Base-by-base conservation (phyloP, 2,329 filamentous ascomycete genomes). In the Talaromyces sp. region DNA sequence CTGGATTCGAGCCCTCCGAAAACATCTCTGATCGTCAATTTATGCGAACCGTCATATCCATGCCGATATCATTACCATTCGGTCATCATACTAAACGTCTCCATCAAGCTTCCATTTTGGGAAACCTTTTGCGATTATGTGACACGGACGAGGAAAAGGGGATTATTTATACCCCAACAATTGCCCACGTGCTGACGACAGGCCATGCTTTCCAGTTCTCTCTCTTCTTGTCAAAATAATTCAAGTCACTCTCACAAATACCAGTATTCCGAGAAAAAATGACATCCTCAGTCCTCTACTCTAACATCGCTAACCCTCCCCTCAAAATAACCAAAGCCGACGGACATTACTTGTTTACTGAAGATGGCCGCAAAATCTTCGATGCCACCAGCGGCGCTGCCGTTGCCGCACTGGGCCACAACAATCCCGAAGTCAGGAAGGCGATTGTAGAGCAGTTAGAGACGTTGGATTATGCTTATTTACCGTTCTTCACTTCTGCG, bases 361-460 rank as follows among this genome's bases (percentile, higher is more conserved):
- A 76, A 59, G 78, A 80, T 68, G 87, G 87, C 6, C 52, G 31
- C 2, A 79, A 83, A 39, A 93, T 49, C 82, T 92, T 56, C 11
- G 90, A 94, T 73, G 88, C 86, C 2, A 89, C 87, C 50, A 85
- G 87, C 39, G 91, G 91, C 11, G 88, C 90, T 2, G 89, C 88
- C 27, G 90, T 92, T 1, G 82, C 87, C n/a, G 88, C 86, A 71
- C 79, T 93, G 7, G 91, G 91, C 4, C 87, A 91, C 70, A 86
- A 85, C 39, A 84, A 88, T 60, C 69, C 79, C 37, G 82, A 87
- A 41, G 85, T 93, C 5, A 80, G 82, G 22, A 78, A 83, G 2
- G 90, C 88, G 1, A 83, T 91, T 35, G 73, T 79, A 4, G 70
- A 80, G 16, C 89, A 91, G 70, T 78, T 89, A 67, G 78, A 83